A percentile compares a stretch with the other conserved stretches of the same genome.
Conservation (phyloP, 345 rosid species). For the Mangifera indica region DNA sequence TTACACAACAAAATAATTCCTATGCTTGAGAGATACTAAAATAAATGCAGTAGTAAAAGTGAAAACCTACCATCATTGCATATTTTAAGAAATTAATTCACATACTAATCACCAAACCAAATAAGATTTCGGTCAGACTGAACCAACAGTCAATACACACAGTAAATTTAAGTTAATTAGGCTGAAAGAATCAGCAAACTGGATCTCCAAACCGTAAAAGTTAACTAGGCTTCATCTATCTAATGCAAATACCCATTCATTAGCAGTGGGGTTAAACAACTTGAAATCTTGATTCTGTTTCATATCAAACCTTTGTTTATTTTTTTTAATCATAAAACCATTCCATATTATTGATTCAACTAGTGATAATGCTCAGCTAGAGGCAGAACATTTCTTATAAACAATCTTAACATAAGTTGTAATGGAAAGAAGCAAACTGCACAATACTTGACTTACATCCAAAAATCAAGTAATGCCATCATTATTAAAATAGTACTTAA, state of each 20-base stretch:
- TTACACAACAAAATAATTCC: conserved; percentile 1
- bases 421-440: background rate
- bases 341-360: background rate
- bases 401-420: background rate
- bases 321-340: background rate
- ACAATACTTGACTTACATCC: background rate
- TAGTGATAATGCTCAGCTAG: background rate
- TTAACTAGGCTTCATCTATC: conserved; percentile 1
- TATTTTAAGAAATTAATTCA: background rate
- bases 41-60: conserved; percentile 4
- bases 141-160: background rate
- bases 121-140: background rate
- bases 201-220: background rate
- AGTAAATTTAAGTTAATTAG: background rate
- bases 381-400: background rate
- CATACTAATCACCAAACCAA: background rate
- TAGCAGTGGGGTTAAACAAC: background rate
- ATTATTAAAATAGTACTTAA: background rate
- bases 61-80: background rate
- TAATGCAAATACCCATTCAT: background rate
- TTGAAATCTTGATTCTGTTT: background rate
- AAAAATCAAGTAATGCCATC: background rate
- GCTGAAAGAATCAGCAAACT: background rate
- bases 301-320: background rate
- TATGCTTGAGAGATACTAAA: background rate